Evolutionary conservation across 2,329 filamentous ascomycete genomes (phyloP).

Genomic region (Aureobasidium subglaciale): DNA sequence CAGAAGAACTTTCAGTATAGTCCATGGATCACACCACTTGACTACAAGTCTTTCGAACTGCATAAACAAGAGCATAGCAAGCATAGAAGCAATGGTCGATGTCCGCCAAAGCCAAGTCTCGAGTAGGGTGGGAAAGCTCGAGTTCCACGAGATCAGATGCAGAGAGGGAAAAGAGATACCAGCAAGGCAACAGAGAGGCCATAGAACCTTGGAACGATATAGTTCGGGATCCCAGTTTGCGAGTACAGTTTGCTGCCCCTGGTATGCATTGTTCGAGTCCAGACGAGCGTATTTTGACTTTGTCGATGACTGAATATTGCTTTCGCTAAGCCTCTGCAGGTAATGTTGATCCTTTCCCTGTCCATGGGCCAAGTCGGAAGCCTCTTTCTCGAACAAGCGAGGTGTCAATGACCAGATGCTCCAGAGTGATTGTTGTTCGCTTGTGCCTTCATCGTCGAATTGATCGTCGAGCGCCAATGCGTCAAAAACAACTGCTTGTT

Average conservation of each 20-base stretch:
- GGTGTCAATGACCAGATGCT: constrained; percentile 27
- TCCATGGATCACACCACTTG: neutral
- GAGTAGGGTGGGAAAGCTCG: constrained; percentile 25
- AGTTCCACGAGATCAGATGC: constrained; percentile 28
- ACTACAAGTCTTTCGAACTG: neutral
- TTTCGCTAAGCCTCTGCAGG: neutral
- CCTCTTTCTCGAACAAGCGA: constrained; percentile 28
- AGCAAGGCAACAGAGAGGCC: constrained; percentile 19
- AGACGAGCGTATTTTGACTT: neutral
- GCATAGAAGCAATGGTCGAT: constrained; percentile 24
- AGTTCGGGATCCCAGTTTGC: constrained; percentile 23
- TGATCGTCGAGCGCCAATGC: constrained; percentile 22
- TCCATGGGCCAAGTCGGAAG: constrained; percentile 13
- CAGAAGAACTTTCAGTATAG: neutral
- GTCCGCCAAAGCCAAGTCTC: constrained; percentile 28
- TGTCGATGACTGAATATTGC: neutral
- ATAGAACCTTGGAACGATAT: constrained; percentile 22
- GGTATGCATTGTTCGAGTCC: neutral
- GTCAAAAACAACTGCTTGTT: constrained; percentile 23
- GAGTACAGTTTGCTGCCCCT: constrained; percentile 19
- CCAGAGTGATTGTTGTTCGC: constrained; percentile 22
- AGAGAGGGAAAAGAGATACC: constrained; percentile 26
- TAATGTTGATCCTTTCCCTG: constrained; percentile 8
- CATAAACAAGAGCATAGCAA: constrained; percentile 22
- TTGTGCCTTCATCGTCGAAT: constrained; percentile 26